Evolutionary conservation across 108 stramenopile genomes (phyloP), one percentile per base, ranked within the genome.

Genomic region (Cyclotella kingstonii): DNA sequence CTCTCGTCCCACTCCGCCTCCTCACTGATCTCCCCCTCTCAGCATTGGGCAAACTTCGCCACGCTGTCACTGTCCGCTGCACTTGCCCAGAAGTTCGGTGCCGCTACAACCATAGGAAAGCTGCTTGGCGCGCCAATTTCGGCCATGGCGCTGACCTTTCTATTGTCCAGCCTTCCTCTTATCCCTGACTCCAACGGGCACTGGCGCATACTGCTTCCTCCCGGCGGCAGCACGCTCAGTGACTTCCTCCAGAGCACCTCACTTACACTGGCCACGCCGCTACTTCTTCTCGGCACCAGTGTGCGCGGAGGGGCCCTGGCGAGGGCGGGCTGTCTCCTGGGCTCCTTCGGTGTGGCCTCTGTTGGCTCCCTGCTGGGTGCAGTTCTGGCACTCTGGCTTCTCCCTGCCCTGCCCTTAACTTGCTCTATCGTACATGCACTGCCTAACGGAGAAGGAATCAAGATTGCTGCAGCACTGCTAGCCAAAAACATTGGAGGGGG

Each of bases 401-500:
- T 0, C 52, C 71, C 1, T 33, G 45, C 4, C 1, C 18, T 50
- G 26, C 47, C 81, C 10, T 27, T 59, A 0, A 14, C 11, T 9
- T 40, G 60, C 10, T 52, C 69, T 35, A 55, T 91, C 15, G 72
- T 73, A 6, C 3, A 23, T 15, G 29, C 58, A n/a, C 29, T 68
- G 22, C 47, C 66, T 0, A 35, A 60, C 65, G 35, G 42, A 33
- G 82, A 91, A 54, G 90, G 84, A 23, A 52, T 89, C 26, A 73
- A 72, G 5, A 78, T 89, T 36, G 85, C 85, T 1, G 69, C 87
- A 8, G 90, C 90, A 11, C 42, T 91, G 5, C 27, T 91, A 66
- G 85, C 90, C 48, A 91, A 91, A 48, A 91, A 91, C 42, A 78
- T 91, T 53, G 90, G 90, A 1, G 90, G 90, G 3, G 90, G 90